Conservation (phyloP, 2,329 filamentous ascomycete genomes). For the Alternaria burnsii region DNA sequence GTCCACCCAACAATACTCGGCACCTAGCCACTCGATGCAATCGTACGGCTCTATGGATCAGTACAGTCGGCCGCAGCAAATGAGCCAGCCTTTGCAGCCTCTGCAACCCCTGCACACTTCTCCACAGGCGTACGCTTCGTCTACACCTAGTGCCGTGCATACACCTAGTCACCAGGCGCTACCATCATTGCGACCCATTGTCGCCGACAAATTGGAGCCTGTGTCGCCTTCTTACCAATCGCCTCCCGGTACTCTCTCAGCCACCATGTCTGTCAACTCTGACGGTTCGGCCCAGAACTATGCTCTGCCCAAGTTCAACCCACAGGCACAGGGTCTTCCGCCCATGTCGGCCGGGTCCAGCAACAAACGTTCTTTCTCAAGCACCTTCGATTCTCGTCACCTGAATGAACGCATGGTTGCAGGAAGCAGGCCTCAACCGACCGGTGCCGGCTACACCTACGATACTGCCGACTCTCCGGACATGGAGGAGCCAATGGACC, state of each 20-base stretch:
- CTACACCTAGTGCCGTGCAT: conserved; percentile 38
- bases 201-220: conserved; percentile 52
- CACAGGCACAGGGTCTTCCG: conserved; percentile 37
- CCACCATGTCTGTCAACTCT: conserved; percentile 46
- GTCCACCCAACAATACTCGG: conserved; percentile 46
- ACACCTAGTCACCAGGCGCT: conserved; percentile 48
- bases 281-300: conserved; percentile 40
- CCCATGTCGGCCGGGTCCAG: conserved; percentile 41
- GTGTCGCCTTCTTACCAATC: conserved; percentile 56
- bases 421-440: conserved; percentile 54
- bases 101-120: conserved; percentile 46
- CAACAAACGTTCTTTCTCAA: conserved; percentile 57
- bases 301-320: conserved; percentile 37
- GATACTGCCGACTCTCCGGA: conserved; percentile 49
- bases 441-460: conserved; percentile 42
- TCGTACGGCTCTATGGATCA: conserved; percentile 49
- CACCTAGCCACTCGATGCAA: conserved; percentile 44
- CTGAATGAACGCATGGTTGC: conserved; percentile 55
- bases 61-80: conserved; percentile 50
- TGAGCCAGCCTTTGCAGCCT: conserved; percentile 46
- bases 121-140: conserved; percentile 42
- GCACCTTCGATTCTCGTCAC: conserved; percentile 56
- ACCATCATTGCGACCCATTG: conserved; percentile 53
- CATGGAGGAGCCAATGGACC: conserved; percentile 52
- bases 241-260: conserved; percentile 43